Base-by-base conservation (phyloP, 148 eudicot genomes). In the Pouteria glomerata region DNA sequence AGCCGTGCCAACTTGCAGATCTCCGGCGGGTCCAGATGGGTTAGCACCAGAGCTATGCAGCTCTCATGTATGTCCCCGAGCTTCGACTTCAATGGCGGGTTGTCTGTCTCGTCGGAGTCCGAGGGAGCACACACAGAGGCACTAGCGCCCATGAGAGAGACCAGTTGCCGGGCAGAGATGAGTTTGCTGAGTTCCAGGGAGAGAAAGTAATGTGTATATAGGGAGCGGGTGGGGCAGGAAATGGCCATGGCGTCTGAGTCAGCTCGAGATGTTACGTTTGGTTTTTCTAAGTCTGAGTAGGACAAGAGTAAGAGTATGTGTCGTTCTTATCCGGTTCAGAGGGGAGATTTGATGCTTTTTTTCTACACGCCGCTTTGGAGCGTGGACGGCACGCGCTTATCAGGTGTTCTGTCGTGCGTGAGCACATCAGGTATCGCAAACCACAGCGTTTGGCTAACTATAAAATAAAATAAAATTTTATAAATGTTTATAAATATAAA, bases 31-130 rank as follows among this genome's bases (percentile, higher is more conserved):
- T 94, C 93, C 35, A 94, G 68, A 58, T 82, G 74, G 47, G 82
- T 74, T 19, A 94, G 83, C 12, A 91, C 86, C 37, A 81, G 63
- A 3, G 98, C 98, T 16, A 94, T 69, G 59, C 98, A 94, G 60
- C 82, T 81, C 68, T 94, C 98, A 1, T 97, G 98, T 47, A 94
- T 81, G 72, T 94, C 97, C 11, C 74, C 96, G 0, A 94, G 83
- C 23, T 79, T 84, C 35, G 81, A 82, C 77, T 59, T 63, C 72
- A 37, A 24, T 3, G 63, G 30, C 37, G 50, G 55, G 59, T 21
- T 31, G 18, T 3, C 30, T 8, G 80, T 47, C 2, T 61, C 77
- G 63, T 63, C 58, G 61, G 77, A 39, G 21, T 55, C 65, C 24
- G 24, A 27, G 26, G 16, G 71, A 6, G 34, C 18, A 27, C 44